Conservation (phyloP, 345 rosid genomes). For the Acer campestre region DNA sequence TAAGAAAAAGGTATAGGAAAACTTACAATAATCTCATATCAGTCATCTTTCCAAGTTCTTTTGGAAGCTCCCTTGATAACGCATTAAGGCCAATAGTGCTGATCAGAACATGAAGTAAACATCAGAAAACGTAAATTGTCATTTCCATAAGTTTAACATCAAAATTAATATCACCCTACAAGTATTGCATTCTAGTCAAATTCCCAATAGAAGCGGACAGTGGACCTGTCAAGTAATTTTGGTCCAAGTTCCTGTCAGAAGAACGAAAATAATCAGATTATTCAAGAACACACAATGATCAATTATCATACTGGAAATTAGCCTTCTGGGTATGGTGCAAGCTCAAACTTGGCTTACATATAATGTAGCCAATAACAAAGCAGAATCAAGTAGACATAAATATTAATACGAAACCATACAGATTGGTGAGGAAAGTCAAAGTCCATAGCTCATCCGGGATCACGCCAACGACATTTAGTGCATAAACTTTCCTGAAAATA, state of each 20-base stretch:
- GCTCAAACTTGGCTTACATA: no score
- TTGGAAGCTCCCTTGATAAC: conserved; percentile 64
- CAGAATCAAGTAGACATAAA: not conserved
- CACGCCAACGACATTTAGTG: conserved; percentile 31
- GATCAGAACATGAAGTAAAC: not conserved
- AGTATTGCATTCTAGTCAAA: conserved; percentile 55
- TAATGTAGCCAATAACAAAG: no score
- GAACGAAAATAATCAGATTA: not conserved
- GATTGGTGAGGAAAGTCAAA: conserved; percentile 43
- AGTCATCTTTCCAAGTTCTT: conserved; percentile 62
- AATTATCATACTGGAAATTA: no score
- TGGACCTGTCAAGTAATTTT: no score
- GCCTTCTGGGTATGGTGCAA: no score
- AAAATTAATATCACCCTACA: conserved; percentile 39
- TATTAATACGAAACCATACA: conserved; percentile 30
- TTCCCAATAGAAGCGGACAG: conserved; percentile 21
- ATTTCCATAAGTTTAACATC: not conserved
- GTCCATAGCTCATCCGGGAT: conserved; percentile 59
- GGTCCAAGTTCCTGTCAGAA: not conserved
- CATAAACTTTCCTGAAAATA: conserved; percentile 42
- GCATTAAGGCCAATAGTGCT: conserved; percentile 62
- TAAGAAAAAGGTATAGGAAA: conserved; percentile 6
- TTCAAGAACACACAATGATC: not conserved
- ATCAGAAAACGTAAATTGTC: not conserved
- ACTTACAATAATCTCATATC: conserved; percentile 56